Percentiles rank a stretch among this genome's conserved stretches.
phyloP scores from a whole-genome alignment of 2,329 filamentous ascomycete species.

The Meredithiella fracta region DNA sequence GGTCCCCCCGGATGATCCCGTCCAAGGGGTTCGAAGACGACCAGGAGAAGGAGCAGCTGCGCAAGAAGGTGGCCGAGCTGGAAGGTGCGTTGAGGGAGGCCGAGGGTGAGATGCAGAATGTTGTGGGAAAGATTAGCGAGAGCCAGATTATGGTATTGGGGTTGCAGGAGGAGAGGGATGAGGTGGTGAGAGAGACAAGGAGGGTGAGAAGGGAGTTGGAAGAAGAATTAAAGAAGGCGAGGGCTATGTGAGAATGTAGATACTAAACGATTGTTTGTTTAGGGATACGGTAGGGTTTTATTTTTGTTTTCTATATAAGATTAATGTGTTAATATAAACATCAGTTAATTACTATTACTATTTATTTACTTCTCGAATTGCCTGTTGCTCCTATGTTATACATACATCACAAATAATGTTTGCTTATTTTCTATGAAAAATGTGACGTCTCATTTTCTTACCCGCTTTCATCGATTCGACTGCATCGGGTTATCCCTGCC shows the following conservation, averaged over 20 bases:
- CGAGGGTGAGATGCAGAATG: conserved; percentile 68
- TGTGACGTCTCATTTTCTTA: too few species aligned
- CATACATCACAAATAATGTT: too few species aligned
- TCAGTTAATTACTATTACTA: too few species aligned
- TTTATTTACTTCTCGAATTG: too few species aligned
- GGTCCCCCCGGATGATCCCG: conserved; percentile 33
- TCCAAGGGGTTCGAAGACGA: conserved; percentile 56
- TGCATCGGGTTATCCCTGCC: too few species aligned
- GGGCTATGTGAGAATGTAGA: background rate
- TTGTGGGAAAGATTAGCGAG: conserved; percentile 62
- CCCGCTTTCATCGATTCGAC: too few species aligned
- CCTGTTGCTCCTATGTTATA: too few species aligned
- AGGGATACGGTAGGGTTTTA: too few species aligned
- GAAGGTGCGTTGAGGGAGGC: conserved; percentile 48
- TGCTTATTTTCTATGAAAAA: too few species aligned
- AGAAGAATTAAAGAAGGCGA: conserved; percentile 31
- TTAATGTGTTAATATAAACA: too few species aligned
- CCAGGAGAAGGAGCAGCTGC: conserved; percentile 57
- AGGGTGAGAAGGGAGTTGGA: conserved; percentile 51
- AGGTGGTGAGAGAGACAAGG: conserved; percentile 55
- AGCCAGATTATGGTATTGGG: conserved; percentile 73
- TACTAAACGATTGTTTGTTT: too few species aligned
- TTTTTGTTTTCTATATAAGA: too few species aligned
- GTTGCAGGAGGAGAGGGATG: conserved; percentile 58
- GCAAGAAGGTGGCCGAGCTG: conserved; percentile 64